Evolutionary conservation across 2,329 filamentous ascomycete genomes (phyloP).

Genomic region (Didymella sp.): DNA sequence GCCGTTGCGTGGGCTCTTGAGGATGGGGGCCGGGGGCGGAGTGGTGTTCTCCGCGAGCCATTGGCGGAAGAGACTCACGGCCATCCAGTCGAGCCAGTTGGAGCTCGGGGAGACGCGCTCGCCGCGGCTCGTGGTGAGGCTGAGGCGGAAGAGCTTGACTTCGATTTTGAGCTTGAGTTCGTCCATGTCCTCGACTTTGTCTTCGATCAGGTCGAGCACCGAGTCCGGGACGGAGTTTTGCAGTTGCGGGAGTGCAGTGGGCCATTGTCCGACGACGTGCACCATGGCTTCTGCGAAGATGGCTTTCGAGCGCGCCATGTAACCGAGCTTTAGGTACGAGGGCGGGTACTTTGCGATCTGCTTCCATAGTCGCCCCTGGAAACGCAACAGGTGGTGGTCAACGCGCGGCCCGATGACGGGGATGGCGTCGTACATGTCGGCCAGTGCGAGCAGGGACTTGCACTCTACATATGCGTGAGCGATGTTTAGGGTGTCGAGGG

Average conservation of each 20-base stretch:
- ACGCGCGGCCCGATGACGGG: constrained; percentile 86
- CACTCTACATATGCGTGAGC: constrained; percentile 92
- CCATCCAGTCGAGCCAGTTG: constrained; percentile 88
- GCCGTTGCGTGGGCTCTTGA: constrained; percentile 49
- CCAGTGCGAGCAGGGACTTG: constrained; percentile 84
- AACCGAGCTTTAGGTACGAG: constrained; percentile 88
- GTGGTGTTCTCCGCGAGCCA: constrained; percentile 93
- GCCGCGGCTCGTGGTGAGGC: constrained; percentile 77
- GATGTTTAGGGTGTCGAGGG: constrained; percentile 85
- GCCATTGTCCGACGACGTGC: constrained; percentile 95
- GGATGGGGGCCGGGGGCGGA: constrained; percentile 65
- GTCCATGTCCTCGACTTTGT: constrained; percentile 91
- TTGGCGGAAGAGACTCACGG: constrained; percentile 84
- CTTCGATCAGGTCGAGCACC: constrained; percentile 89
- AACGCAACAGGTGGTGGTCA: constrained; percentile 92
- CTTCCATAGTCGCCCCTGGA: constrained; percentile 89
- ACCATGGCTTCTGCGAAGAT: constrained; percentile 81
- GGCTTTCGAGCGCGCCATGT: constrained; percentile 80
- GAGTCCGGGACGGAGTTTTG: constrained; percentile 72
- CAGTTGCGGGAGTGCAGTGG: constrained; percentile 77
- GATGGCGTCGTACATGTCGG: constrained; percentile 94
- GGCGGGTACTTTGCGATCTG: constrained; percentile 97
- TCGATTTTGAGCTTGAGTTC: constrained; percentile 83
- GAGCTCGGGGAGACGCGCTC: constrained; percentile 82
- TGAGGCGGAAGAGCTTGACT: constrained; percentile 80